Evolutionary conservation across 177 flowering plant species (phyloP).

Genomic region (Vitis hybrid): DNA sequence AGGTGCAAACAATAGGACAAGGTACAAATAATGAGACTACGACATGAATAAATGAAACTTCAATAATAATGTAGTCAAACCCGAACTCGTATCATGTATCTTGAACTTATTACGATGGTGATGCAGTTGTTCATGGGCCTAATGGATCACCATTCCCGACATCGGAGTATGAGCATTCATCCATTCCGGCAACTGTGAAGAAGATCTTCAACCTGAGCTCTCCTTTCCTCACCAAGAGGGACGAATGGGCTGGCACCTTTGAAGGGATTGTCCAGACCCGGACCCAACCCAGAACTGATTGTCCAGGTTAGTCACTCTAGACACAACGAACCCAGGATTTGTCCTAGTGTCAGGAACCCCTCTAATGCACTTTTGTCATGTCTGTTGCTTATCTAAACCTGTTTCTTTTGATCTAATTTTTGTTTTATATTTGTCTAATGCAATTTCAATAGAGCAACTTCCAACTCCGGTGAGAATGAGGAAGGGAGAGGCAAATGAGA

Average conservation of each 20-base stretch:
- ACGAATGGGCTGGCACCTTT: conserved; percentile 89
- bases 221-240: conserved; percentile 70
- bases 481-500: conserved; percentile 56
- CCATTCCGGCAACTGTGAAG: conserved; percentile 86
- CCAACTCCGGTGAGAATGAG: conserved; percentile 64
- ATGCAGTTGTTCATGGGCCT: conserved; percentile 82
- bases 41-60: no score
- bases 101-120: not conserved
- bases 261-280: conserved; percentile 48
- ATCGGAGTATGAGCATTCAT: conserved; percentile 86
- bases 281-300: conserved; percentile 75
- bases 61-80: no score
- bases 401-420: not conserved
- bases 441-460: conserved; percentile 43
- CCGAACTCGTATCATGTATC: no score
- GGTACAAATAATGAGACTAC: no score
- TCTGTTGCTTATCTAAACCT: no score
- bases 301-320: conserved; percentile 49
- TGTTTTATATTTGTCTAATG: not conserved
- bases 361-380: no score
- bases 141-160: conserved; percentile 61
- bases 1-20: no score
- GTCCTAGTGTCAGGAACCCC: no score
- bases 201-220: conserved; percentile 69
- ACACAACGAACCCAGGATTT: no score